phyloP scores from a whole-genome alignment of 2,329 filamentous ascomycete species.

The Monilinia fructigena region DNA sequence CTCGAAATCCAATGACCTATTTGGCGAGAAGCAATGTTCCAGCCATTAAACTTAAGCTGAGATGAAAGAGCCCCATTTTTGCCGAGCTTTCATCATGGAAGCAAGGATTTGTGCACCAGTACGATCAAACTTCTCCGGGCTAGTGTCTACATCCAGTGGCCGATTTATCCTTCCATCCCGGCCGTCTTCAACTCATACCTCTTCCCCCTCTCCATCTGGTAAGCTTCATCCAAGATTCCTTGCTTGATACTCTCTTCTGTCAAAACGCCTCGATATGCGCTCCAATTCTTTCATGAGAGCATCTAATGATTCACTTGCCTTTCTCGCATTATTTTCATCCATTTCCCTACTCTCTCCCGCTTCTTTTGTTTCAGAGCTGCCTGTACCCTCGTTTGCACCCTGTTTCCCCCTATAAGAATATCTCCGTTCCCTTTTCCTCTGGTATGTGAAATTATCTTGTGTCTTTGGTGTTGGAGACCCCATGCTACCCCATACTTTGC shows the following conservation, averaged over 20 bases:
- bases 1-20: background rate
- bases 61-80: background rate
- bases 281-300: constrained; percentile 15
- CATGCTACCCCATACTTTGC: background rate
- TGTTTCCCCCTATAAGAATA: constrained; percentile 1
- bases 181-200: background rate
- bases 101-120: background rate
- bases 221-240: too few species aligned
- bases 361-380: background rate
- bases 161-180: too few species aligned
- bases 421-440: constrained; percentile 5
- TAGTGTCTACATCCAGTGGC: background rate
- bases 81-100: too few species aligned
- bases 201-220: background rate
- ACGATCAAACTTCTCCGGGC: background rate
- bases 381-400: background rate
- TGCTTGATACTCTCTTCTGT: constrained; percentile 3
- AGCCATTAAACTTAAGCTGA: too few species aligned
- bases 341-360: background rate
- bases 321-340: constrained; percentile 3
- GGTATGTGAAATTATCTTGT: background rate
- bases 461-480: background rate
- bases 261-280: constrained; percentile 1
- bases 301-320: constrained; percentile 7
- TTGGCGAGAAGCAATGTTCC: background rate